Conservation (phyloP, 768 basidiomycete genomes). For the Psilocybe sp. region DNA sequence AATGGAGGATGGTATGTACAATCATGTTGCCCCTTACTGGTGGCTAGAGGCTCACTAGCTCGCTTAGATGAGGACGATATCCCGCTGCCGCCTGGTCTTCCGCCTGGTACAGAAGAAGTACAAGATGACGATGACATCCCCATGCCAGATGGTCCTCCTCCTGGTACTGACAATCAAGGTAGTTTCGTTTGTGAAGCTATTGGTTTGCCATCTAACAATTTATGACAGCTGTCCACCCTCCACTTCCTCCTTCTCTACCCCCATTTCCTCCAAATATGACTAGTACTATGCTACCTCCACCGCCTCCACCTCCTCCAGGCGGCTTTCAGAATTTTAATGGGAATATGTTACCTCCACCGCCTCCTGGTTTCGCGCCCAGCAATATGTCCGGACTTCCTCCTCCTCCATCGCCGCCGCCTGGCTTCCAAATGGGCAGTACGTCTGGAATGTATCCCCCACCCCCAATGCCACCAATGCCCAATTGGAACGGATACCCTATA, state of each 20-base stretch:
- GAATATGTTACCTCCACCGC: conserved; percentile 24
- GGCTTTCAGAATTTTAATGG: conserved; percentile 10
- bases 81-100: conserved; percentile 62
- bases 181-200: background rate
- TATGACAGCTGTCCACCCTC: conserved; percentile 7
- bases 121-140: conserved; percentile 82
- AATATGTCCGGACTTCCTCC: conserved; percentile 7
- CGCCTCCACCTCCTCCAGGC: conserved; percentile 24
- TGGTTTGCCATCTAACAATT: background rate
- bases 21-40: background rate
- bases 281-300: conserved; percentile 19
- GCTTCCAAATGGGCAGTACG: background rate
- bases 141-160: conserved; percentile 84
- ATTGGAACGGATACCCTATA: conserved; percentile 5
- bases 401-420: conserved; percentile 18
- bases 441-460: conserved; percentile 1
- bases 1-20: conserved; percentile 35
- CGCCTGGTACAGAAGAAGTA: conserved; percentile 49
- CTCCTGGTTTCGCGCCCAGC: conserved; percentile 9
- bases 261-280: conserved; percentile 10
- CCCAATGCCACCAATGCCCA: conserved; percentile 10
- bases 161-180: conserved; percentile 27
- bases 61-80: conserved; percentile 56
- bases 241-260: conserved; percentile 27
- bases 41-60: background rate